phyloP scores from a whole-genome alignment of 2,329 filamentous ascomycete species.

The Fusarium musae region DNA sequence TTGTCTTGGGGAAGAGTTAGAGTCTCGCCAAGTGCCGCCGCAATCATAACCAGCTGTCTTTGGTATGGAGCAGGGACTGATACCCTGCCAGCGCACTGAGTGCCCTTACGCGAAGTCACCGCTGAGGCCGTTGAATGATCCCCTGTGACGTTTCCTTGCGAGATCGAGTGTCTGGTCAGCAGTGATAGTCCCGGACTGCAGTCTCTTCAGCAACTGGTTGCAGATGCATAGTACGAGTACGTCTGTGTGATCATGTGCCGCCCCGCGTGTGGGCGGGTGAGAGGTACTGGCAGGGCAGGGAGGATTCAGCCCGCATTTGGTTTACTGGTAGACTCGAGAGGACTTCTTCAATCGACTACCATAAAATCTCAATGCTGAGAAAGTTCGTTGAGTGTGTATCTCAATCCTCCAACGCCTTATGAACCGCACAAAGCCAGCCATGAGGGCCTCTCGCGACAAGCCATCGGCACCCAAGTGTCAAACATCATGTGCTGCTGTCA shows the following conservation, averaged over 20 bases:
- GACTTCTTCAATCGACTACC: fast-evolving
- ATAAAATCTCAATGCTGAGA: background rate
- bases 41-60: background rate
- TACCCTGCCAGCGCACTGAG: fast-evolving
- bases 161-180: fast-evolving
- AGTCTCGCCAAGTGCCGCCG: background rate
- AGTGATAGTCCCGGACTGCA: fast-evolving
- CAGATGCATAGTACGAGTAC: background rate
- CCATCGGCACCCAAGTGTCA: background rate
- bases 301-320: fast-evolving
- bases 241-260: background rate
- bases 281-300: background rate
- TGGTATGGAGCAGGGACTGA: background rate
- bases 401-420: fast-evolving
- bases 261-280: too few relatives aligned
- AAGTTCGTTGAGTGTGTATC: background rate
- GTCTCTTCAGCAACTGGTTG: background rate
- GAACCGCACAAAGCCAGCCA: background rate
- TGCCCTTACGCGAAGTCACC: fast-evolving
- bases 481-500: background rate
- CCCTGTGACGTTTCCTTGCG: background rate
- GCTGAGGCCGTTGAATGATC: fast-evolving
- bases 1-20: fast-evolving
- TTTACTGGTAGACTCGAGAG: background rate
- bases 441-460: fast-evolving